Percentiles rank a stretch among this genome's conserved stretches.
phyloP scores from a whole-genome alignment of 805 yeast genomes.

The Candida ipomoeae region DNA sequence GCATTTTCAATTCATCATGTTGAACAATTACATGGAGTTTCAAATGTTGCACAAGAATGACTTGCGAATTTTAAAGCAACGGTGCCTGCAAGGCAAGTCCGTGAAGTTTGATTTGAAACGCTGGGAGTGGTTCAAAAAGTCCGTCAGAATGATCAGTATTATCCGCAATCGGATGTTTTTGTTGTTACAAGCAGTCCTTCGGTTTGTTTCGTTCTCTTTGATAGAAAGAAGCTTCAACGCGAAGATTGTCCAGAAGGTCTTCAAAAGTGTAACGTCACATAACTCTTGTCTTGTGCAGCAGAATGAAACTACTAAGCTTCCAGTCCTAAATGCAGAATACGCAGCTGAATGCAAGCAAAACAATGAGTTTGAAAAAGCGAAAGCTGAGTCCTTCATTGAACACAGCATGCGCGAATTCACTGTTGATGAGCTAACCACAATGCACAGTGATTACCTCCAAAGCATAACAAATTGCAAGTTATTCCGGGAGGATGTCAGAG shows the following conservation, averaged over 20 bases:
- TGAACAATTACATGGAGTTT: conserved; percentile 27
- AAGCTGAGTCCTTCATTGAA: neutral
- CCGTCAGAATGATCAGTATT: conserved; percentile 33
- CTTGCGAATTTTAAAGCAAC: conserved; percentile 15
- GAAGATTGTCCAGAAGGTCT: conserved; percentile 22
- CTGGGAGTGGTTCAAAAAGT: conserved; percentile 25
- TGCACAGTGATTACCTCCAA: conserved; percentile 13
- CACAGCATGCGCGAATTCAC: conserved; percentile 13
- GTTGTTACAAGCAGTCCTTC: conserved; percentile 38
- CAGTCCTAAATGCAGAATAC: conserved; percentile 11
- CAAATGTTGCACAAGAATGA: conserved; percentile 26
- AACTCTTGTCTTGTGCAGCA: neutral
- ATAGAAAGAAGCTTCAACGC: conserved; percentile 39
- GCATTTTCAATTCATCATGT: conserved; percentile 53
- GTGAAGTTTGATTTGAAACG: conserved; percentile 3
- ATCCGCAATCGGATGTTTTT: conserved; percentile 37
- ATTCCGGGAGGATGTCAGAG: conserved; percentile 27
- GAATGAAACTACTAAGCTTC: conserved; percentile 5
- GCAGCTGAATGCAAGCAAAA: neutral
- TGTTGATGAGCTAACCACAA: conserved; percentile 14
- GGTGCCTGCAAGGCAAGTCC: conserved; percentile 8
- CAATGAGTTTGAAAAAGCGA: neutral
- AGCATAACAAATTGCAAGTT: conserved; percentile 28
- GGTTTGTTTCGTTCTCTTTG: conserved; percentile 43
- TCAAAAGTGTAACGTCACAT: conserved; percentile 9